A percentile compares a stretch with the other conserved stretches of the same genome.
Conservation (phyloP, 129 eudicot genomes). For the Lactuca saligna region DNA sequence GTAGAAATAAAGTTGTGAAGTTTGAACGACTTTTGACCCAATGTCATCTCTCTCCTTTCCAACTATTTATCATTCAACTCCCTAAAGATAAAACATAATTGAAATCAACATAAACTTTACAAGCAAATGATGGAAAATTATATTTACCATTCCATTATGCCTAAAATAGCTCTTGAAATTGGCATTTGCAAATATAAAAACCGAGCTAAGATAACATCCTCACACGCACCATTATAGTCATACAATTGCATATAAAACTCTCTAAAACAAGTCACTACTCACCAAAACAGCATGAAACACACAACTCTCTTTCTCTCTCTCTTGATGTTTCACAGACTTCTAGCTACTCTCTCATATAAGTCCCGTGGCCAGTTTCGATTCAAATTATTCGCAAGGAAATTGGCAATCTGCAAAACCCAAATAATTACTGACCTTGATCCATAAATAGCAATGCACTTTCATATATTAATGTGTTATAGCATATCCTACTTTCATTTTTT, state of each 20-base stretch:
- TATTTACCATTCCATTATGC: background rate
- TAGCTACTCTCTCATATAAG: slow-evolving; percentile 78
- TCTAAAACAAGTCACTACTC: slow-evolving; percentile 4
- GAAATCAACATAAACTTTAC: background rate
- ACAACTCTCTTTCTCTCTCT: background rate
- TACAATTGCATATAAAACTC: slow-evolving; percentile 27
- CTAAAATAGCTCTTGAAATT: background rate
- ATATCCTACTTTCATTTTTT: too few relatives aligned
- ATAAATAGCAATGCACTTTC: too few relatives aligned
- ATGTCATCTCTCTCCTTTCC: too few relatives aligned
- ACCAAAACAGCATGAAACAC: slow-evolving; percentile 17
- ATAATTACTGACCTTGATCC: background rate
- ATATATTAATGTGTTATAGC: too few relatives aligned
- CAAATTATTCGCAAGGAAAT: slow-evolving; percentile 85
- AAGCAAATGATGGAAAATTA: background rate
- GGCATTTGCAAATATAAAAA: slow-evolving; percentile 23
- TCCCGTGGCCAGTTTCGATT: slow-evolving; percentile 91
- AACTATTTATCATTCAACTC: too few relatives aligned
- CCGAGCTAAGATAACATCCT: slow-evolving; percentile 6
- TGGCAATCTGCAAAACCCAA: slow-evolving; percentile 66
- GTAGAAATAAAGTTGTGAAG: too few relatives aligned
- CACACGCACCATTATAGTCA: slow-evolving; percentile 22
- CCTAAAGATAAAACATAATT: background rate
- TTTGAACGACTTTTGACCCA: too few relatives aligned
- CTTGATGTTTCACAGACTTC: slow-evolving; percentile 57